Base-by-base conservation (phyloP, 2,329 filamentous ascomycete genomes). In the Pseudodiploospora longispora region DNA sequence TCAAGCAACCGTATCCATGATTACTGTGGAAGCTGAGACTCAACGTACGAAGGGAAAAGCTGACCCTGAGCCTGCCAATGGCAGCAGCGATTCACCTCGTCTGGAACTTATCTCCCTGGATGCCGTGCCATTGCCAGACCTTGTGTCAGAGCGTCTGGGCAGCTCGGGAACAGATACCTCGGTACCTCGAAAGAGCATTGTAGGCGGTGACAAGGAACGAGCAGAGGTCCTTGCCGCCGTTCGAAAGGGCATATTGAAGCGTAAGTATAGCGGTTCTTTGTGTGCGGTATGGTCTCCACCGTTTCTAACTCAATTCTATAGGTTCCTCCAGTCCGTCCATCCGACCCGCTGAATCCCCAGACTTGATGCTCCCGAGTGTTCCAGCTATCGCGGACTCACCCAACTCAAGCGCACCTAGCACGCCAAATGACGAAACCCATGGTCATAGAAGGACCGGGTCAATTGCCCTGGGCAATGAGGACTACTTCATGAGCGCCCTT, bases 201-300 rank as follows among this genome's bases (percentile, higher is more conserved):
- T 95, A 38, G 91, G 90, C 34, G 86, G 88, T 29, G 93, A 97
- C 52, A 84, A 75, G 57, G 93, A 97, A 59, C 82, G 91, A 50
- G 88, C 90, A 1, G 91, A 97, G 60, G 85, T 95, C 10, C 76
- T 97, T 36, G 88, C 90, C 19, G 87, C 89, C 6, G 88, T 97
- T 39, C 88, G 88, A 59, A 96, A 95, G 68, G 93, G 93, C 40
- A 98, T 98, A 40, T 66, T 98, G 44, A 98, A 98, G 69, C 86
- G 89, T 86, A 76, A 63, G 65, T 58, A 32, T 8, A 9, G 8
- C 5, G 12, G 7, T 29, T 1, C 33, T 27, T 32, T 10, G n/a
- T 10, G 6, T 12, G 10, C 8, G 19, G 19, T 4, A 6, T n/a
- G 10, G 30, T 27, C 8, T 12, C 32, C 9, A 34, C 12, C 32